Evolutionary conservation across 2,329 filamentous ascomycete genomes (phyloP), one percentile per base, ranked within the genome.

Genomic region (Drechmeria coniospora): DNA sequence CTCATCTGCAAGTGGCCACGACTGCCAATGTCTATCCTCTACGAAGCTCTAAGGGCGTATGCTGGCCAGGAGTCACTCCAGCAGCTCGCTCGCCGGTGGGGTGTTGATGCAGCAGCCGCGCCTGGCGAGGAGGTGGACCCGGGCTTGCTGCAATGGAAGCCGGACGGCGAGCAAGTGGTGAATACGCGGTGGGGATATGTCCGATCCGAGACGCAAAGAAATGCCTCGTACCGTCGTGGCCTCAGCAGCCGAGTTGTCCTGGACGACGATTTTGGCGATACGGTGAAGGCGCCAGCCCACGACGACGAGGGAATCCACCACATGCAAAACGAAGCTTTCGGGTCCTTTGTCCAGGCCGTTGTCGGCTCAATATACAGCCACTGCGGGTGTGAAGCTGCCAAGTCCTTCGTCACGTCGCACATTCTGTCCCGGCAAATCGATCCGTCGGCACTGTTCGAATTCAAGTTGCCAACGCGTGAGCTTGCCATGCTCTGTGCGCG

Each of bases 61-160:
- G 68, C 76, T 25, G 90, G 90, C 4, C 67, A 72, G 5, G 70
- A 74, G 39, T 74, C 86, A 1, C 65, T 95, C 25, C 61, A 75
- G 28, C 63, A 74, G 13, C 68, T 95, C 38, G 73, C 80, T 11
- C 62, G 67, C 36, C 79, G 90, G 57, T 98, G 90, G 90, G 90
- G 90, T 56, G 74, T 95, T 11, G 87, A 95, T 51, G 58, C 65
- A 23, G 87, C 82, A n/a, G 81, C 79, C 8, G 77, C 74, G 13
- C 90, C 90, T 1, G 90, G 87, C 27, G 72, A 72, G 33, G 87
- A 95, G 57, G 86, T 95, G 31, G 90, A 98, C 50, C 77, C 86
- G 0, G 90, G 87, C 5, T 62, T 92, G 29, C 62, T 98, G 34
- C 90, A 95, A 50, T 92, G 84, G 63, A 58, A 57, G 55, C 56